Evolutionary conservation across 2,329 filamentous ascomycete genomes (phyloP).

Genomic region (Botrytis paeoniae): DNA sequence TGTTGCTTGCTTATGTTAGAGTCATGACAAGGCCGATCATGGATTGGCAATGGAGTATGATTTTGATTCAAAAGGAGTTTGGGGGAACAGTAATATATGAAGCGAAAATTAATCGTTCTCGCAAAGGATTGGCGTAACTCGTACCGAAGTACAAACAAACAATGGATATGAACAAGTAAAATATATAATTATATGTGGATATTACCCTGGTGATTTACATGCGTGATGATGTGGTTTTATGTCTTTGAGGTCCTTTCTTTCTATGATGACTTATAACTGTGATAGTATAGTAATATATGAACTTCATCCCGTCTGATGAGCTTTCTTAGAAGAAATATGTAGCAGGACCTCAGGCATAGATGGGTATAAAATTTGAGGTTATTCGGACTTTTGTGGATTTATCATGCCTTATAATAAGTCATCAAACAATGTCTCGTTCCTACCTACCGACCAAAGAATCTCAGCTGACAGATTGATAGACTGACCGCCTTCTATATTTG

Average conservation of each 20-base stretch:
- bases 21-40: neutral
- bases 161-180: constrained; percentile 1
- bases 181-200: neutral
- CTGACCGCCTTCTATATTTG: neutral
- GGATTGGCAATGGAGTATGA: neutral
- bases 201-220: neutral
- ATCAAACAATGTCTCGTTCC: neutral
- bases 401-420: neutral
- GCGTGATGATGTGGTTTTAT: neutral
- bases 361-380: neutral
- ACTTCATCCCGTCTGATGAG: neutral
- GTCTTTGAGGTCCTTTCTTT: neutral
- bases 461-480: neutral
- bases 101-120: constrained; percentile 16
- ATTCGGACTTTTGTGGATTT: neutral
- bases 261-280: neutral
- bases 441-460: neutral
- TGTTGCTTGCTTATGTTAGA: neutral
- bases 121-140: neutral
- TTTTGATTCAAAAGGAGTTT: neutral
- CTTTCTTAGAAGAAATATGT: neutral
- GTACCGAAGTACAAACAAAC: neutral
- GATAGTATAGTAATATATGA: neutral
- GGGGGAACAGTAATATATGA: neutral
- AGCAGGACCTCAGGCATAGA: neutral